These are phyloP conservation scores for Recurvomyces mirabilis DNA, from an alignment of 495 filamentous ascomycete species.

Conservation along the genomic window DNA sequence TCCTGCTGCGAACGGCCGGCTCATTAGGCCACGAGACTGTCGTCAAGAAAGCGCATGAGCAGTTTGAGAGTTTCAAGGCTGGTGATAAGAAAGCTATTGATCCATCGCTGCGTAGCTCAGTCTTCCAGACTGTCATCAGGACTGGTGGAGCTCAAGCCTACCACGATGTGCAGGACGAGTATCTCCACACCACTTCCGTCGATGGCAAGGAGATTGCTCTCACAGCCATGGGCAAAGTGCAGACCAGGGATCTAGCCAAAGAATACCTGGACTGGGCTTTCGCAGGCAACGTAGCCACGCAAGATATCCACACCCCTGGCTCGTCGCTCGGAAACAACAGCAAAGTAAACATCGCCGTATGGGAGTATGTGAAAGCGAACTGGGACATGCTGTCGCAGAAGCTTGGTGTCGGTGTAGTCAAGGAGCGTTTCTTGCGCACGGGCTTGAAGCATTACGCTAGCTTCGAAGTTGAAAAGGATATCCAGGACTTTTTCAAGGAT, in stretches of 20 bases:
- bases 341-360: constrained; percentile 56
- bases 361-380: constrained; percentile 72
- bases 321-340: constrained; percentile 60
- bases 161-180: constrained; percentile 71
- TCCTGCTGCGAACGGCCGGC: constrained; percentile 65
- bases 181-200: constrained; percentile 63
- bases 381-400: constrained; percentile 58
- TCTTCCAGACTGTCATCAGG: constrained; percentile 69
- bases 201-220: constrained; percentile 85
- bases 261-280: constrained; percentile 70
- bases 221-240: constrained; percentile 60
- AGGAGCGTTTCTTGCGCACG: constrained; percentile 75
- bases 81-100: constrained; percentile 60
- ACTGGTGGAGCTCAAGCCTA: constrained; percentile 55
- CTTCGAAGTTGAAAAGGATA: constrained; percentile 57
- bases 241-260: constrained; percentile 53
- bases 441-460: constrained; percentile 68
- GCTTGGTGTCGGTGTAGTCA: constrained; percentile 69
- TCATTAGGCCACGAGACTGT: constrained; percentile 59
- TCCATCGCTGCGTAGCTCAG: constrained; percentile 63
- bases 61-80: constrained; percentile 63
- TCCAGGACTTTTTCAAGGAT: constrained; percentile 67
- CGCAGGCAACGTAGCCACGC: constrained; percentile 60
- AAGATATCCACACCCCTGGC: constrained; percentile 76
- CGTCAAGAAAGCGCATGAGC: constrained; percentile 55